These are phyloP conservation scores for Fusarium sp. DNA, from an alignment of 2,329 filamentous ascomycete species.

Conservation along the genomic window DNA sequence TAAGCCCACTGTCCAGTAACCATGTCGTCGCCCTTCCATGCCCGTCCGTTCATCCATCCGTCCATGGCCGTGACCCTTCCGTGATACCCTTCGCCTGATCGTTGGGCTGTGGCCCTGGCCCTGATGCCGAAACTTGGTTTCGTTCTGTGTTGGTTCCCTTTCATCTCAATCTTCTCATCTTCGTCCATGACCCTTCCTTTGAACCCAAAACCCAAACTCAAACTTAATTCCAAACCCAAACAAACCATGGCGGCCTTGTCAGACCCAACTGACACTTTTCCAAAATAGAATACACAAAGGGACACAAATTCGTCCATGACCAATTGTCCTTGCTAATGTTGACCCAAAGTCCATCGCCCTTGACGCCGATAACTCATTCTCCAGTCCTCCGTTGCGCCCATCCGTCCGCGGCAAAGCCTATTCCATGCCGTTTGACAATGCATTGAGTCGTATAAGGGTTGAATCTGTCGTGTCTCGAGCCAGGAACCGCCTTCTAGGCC, in stretches of 20 bases:
- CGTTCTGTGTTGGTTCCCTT: constrained; percentile 31
- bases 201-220: constrained; percentile 4
- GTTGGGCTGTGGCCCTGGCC: too few relatives aligned
- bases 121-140: constrained; percentile 27
- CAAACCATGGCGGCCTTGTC: background rate
- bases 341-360: constrained; percentile 8
- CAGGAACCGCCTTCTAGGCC: constrained; percentile 4
- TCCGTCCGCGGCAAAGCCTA: constrained; percentile 29
- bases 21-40: background rate
- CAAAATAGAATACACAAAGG: constrained; percentile 18
- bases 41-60: background rate
- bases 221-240: constrained; percentile 6
- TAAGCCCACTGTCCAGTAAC: constrained; percentile 18
- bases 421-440: constrained; percentile 26
- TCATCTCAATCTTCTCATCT: constrained; percentile 13
- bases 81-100: constrained; percentile 9
- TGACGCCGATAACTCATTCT: constrained; percentile 39
- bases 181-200: constrained; percentile 12
- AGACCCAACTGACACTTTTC: constrained; percentile 8
- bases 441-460: constrained; percentile 11
- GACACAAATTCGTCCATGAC: constrained; percentile 6
- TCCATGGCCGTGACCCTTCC: background rate
- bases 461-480: constrained; percentile 8
- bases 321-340: background rate
- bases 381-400: constrained; percentile 29